A percentile compares a stretch with the other conserved stretches of the same genome.
Conservation (phyloP, 208 protist genomes). For the Trypanosoma boissoni region DNA sequence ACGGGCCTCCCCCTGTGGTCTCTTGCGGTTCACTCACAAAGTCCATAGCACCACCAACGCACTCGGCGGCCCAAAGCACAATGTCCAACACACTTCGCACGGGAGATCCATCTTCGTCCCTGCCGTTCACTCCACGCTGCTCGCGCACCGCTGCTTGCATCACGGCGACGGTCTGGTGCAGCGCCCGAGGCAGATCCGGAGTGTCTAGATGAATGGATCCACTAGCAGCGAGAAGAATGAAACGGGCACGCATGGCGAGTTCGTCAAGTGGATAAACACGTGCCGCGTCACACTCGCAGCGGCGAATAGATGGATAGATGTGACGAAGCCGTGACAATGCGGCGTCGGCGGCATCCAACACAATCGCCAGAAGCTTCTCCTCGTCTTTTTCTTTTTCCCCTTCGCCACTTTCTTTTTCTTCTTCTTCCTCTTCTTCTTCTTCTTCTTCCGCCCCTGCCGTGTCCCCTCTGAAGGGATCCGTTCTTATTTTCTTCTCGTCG, state of each 20-base stretch:
- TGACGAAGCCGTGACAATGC: conserved; percentile 8
- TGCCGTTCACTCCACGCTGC: background rate
- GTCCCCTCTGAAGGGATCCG: too few relatives aligned
- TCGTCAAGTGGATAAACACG: conserved; percentile 32
- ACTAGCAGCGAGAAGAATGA: conserved; percentile 24
- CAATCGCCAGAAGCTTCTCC: background rate
- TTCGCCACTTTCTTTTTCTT: too few relatives aligned
- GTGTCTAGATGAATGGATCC: background rate
- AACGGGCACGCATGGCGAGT: conserved; percentile 26
- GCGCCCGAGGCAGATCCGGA: background rate
- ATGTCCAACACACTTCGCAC: conserved; percentile 9
- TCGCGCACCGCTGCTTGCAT: conserved; percentile 13
- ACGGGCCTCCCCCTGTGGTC: too few relatives aligned
- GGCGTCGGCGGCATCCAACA: background rate
- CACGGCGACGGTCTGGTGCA: conserved; percentile 8
- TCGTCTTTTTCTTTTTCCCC: background rate
- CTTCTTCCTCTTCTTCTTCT: too few relatives aligned
- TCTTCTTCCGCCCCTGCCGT: background rate
- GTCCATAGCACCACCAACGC: conserved; percentile 23
- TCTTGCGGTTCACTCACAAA: background rate
- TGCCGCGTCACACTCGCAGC: background rate
- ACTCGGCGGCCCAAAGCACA: conserved; percentile 22
- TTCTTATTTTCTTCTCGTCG: too few relatives aligned
- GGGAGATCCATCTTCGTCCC: background rate
- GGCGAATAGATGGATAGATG: conserved; percentile 24